Base-by-base conservation (phyloP, 768 basidiomycete genomes). In the Trametes cingulata region DNA sequence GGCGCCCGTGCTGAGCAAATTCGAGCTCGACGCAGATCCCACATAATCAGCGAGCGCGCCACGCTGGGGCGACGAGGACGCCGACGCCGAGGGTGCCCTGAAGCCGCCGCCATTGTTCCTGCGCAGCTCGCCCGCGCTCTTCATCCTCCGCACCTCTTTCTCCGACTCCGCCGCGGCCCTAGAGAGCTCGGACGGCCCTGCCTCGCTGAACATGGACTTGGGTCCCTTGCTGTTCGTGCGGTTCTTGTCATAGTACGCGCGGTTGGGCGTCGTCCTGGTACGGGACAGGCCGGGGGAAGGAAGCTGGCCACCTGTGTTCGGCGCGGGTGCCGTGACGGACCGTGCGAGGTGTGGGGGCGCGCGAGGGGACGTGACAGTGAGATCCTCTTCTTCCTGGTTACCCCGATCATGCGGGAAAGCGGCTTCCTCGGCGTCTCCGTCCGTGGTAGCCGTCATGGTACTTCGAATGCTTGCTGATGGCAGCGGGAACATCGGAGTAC, bases 101-200 rank as follows among this genome's bases (percentile, higher is more conserved):
- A 61, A 52, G 42, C 71, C 58, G 63, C 70, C 71, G 17, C 72
- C 66, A 67, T 70, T 74, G 73, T 75, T 78, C 61, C 81, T 77
- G 36, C 87, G 85, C 40, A 93, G 76, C 71, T 92, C 91, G 37
- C 90, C 91, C 20, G 91, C 91, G 71, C 91, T 92, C 75, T 91
- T 92, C 91, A 93, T 92, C 70, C 84, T 87, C 61, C 90, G 84
- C 43, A 91, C 71, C 68, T 91, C 88, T 49, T 76, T 85, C 63
- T 86, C 84, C 35, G 63, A 13, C 10, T 41, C 56, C 14, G 52
- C 48, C 22, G 61, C 39, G 56, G 42, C 47, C 57, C 29, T 43
- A 42, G 41, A 40, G 29, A 43, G 36, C 45, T 46, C 52, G 40
- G 36, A 58, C 62, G 64, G 55, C 48, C 64, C 66, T 63, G 61